These are phyloP conservation scores for Prunus padus DNA, from an alignment of 306 rosid genomes.

Conservation along the genomic window DNA sequence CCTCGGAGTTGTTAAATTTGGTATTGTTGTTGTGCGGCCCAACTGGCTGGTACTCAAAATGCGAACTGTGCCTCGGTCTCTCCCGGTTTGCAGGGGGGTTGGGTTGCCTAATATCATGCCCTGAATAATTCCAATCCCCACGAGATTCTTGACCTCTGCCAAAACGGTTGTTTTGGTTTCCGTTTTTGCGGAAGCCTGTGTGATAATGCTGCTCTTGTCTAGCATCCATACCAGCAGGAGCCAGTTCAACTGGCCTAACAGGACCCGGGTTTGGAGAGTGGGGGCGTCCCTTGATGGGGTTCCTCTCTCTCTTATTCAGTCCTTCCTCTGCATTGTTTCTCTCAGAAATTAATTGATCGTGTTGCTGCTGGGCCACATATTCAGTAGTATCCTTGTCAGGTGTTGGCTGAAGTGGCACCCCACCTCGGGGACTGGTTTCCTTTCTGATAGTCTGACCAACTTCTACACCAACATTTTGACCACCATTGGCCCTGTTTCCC, in stretches of 20 bases:
- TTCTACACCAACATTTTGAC: conserved; percentile 43
- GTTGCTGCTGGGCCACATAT: conserved; percentile 32
- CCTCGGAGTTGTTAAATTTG: conserved; percentile 41
- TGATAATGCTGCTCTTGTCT: conserved; percentile 58
- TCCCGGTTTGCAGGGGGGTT: conserved; percentile 55
- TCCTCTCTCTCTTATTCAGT: conserved; percentile 56
- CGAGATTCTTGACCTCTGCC: conserved; percentile 64
- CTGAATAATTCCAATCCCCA: conserved; percentile 59
- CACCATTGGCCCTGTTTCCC: conserved; percentile 38
- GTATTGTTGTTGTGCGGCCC: conserved; percentile 50
- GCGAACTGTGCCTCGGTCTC: conserved; percentile 61
- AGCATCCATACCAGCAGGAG: conserved; percentile 41
- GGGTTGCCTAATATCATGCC: conserved; percentile 56
- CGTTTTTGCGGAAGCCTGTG: conserved; percentile 58
- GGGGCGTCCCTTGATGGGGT: conserved; percentile 50
- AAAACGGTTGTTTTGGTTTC: conserved; percentile 55
- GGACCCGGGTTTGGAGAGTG: conserved; percentile 45
- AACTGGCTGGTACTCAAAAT: conserved; percentile 81
- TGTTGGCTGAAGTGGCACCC: conserved; percentile 27
- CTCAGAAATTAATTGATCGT: conserved; percentile 42
- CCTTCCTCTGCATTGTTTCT: conserved; percentile 42
- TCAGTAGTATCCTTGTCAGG: conserved; percentile 33
- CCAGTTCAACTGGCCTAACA: conserved; percentile 39
- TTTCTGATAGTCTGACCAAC: conserved; percentile 30
- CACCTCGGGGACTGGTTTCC: conserved; percentile 35